Percentiles rank a stretch among this genome's conserved stretches.
Evolutionary conservation across 2,329 filamentous ascomycete species (phyloP).

Genomic region (Phialophora expanda): DNA sequence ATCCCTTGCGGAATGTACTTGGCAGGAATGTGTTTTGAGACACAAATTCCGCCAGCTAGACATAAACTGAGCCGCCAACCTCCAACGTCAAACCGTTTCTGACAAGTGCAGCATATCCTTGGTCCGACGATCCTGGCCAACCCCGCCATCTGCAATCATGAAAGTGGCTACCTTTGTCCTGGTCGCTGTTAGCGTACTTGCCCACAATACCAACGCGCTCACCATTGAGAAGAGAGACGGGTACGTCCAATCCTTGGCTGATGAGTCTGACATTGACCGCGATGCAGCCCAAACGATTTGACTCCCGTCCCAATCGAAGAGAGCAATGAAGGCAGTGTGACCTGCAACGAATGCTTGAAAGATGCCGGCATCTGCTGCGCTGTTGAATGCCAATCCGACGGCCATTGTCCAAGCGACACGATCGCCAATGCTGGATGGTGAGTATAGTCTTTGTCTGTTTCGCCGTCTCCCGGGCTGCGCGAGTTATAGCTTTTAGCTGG

Average conservation of each 20-base stretch:
- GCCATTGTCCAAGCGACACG: constrained; percentile 13
- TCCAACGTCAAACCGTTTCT: neutral
- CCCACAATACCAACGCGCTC: constrained; percentile 10
- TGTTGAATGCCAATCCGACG: constrained; percentile 23
- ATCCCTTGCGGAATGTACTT: constrained; percentile 33
- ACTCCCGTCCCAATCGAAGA: constrained; percentile 8
- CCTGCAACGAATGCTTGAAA: constrained; percentile 26
- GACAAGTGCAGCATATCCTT: neutral
- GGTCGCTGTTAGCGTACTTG: constrained; percentile 21
- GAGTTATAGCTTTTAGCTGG: neutral
- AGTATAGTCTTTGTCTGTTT: neutral
- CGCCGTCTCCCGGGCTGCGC: neutral
- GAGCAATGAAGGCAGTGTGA: constrained; percentile 16
- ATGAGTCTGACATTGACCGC: neutral
- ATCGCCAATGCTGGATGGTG: constrained; percentile 25
- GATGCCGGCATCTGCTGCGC: constrained; percentile 27
- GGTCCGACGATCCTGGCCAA: neutral
- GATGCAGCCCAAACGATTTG: neutral
- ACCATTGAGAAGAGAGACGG: constrained; percentile 16
- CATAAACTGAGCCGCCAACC: neutral
- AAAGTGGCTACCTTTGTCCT: constrained; percentile 18
- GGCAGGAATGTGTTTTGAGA: constrained; percentile 32
- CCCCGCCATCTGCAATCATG: constrained; percentile 23
- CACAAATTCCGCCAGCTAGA: constrained; percentile 9
- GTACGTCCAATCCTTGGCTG: constrained; percentile 10